Base-by-base conservation (phyloP, 345 rosid genomes). In the Limnanthes douglasii region DNA sequence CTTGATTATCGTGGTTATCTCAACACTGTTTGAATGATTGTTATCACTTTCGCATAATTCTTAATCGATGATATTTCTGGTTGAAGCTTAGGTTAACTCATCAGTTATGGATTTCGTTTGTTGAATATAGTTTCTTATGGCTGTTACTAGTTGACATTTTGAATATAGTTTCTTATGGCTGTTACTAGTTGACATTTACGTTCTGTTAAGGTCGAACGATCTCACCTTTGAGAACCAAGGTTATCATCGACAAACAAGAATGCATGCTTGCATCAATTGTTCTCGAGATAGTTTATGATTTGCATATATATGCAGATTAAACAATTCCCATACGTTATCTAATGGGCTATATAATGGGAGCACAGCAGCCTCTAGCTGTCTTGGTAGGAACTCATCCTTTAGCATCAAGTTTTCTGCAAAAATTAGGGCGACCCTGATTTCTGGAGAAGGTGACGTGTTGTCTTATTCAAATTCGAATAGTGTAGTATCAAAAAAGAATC, bases 381-480 rank as follows among this genome's bases (percentile, higher is more conserved):
- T 49, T 15, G 51, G 57, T 21, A 21, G 39, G 41, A 61, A 62
- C 51, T 62, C 65, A 16, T 43, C 67, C 21, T 25, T 38, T 18
- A 27, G 46, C 12, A 46, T 54, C 29, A 70, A 57, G 50, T 53
- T 53, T 44, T 54, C 23, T 20, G 32, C 54, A 10, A 60, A 54
- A 53, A 61, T 37, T 50, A 78, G 56, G 52, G 76, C 79, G 31
- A 43, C 65, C 1, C 39, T 70, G 41, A 37, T 75, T 56, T 65
- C 93, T 14, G 78, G 78, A 22, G 75, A 67, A 51, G 82, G 75
- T 44, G 75, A 61, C 51, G 33, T 68, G 1, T 51, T 62, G 31
- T 68, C 90, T 6, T 47, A 43, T 64, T 45, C 71, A 37, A 60
- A 50, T 26, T 64, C 46, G 15, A 58, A 49, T 36, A 22, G 21